Conservation (phyloP, 305 asterid genomes). For the Fraxinus greggii region DNA sequence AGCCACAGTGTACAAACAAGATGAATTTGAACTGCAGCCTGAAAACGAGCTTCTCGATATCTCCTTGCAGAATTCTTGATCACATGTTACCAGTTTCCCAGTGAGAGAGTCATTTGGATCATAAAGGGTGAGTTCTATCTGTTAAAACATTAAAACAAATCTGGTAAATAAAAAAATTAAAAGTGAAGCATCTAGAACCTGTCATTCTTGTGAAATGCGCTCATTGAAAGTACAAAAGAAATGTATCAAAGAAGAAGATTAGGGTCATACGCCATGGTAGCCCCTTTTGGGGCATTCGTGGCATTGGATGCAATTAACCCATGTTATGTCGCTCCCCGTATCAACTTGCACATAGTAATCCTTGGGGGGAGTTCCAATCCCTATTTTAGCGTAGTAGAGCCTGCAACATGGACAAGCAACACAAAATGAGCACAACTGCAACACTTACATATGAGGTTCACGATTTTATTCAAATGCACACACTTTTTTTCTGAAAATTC, state of each 20-base stretch:
- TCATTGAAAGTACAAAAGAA: constrained; percentile 13
- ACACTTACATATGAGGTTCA: constrained; percentile 3
- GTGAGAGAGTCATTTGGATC: constrained; percentile 71
- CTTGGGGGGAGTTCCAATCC: constrained; percentile 92
- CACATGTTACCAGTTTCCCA: constrained; percentile 62
- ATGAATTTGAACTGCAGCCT: constrained; percentile 64
- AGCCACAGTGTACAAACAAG: constrained; percentile 81
- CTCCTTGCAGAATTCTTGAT: constrained; percentile 61
- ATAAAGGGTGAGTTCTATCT: constrained; percentile 89
- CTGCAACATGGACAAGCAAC: constrained; percentile 46
- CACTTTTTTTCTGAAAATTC: constrained; percentile 1
- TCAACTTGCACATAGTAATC: constrained; percentile 97
- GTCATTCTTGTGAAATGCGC: constrained; percentile 14
- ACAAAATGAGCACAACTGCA: constrained; percentile 21
- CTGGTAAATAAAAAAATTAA: constrained; percentile 17
- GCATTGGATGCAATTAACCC: constrained; percentile 96
- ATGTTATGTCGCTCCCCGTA: constrained; percentile 93
- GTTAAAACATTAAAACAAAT: constrained; percentile 32
- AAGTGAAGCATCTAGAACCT: constrained; percentile 21
- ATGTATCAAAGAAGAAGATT: constrained; percentile 18
- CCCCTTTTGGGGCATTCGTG: constrained; percentile 82
- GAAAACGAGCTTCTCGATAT: constrained; percentile 50
- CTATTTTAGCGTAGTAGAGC: constrained; percentile 93
- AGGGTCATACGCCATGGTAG: constrained; percentile 80
- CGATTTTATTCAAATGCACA: background rate